Evolutionary conservation across 169 alveolate species (phyloP).

Genomic region (Plasmodium cynomolgi): DNA sequence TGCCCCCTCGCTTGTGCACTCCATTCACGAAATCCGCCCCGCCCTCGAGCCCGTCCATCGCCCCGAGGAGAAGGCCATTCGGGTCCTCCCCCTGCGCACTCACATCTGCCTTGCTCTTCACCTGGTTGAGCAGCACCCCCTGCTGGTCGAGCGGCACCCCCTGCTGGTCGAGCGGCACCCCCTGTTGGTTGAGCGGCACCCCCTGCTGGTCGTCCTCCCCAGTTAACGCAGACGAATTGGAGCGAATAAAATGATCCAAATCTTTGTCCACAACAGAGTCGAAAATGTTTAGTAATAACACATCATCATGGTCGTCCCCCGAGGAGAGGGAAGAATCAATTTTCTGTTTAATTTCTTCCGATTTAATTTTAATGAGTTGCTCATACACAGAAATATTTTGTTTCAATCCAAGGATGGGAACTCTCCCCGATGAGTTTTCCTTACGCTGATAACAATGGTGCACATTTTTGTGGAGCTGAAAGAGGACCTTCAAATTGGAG

Average conservation of each 20-base stretch:
- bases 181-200: too few species aligned
- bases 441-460: conserved; percentile 31
- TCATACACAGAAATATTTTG: conserved; percentile 68
- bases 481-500: neutral
- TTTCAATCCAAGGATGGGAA: conserved; percentile 31
- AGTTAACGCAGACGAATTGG: neutral
- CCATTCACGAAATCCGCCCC: neutral
- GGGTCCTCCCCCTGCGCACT: neutral
- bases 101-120: neutral
- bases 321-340: neutral
- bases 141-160: neutral
- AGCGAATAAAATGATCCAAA: conserved; percentile 21
- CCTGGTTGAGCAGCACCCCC: neutral
- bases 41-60: neutral
- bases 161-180: too few species aligned
- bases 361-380: conserved; percentile 36
- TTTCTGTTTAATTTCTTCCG: conserved; percentile 24
- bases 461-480: conserved; percentile 33
- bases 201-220: neutral
- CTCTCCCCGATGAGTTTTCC: conserved; percentile 14
- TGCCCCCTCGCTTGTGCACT: neutral
- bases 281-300: conserved; percentile 1
- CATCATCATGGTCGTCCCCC: conserved; percentile 14
- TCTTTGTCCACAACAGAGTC: conserved; percentile 23
- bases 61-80: too few species aligned